phyloP scores from a whole-genome alignment of 371 early-diverging fungal genomes.

The Parasitella parasitica region DNA sequence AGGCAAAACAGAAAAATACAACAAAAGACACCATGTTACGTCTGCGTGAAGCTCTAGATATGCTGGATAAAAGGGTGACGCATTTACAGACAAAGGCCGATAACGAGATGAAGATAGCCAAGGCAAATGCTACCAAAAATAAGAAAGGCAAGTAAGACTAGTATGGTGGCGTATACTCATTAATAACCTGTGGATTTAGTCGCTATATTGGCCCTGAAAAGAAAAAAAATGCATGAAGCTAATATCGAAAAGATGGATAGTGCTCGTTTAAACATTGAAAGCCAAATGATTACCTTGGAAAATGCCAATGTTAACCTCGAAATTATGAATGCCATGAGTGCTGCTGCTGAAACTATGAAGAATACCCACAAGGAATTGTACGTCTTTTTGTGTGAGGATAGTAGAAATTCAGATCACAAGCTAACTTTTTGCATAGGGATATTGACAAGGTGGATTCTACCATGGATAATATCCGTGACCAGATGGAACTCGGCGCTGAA shows the following conservation, averaged over 20 bases:
- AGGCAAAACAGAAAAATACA: constrained; percentile 74
- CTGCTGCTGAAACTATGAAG: constrained; percentile 94
- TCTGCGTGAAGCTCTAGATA: constrained; percentile 85
- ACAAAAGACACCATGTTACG: constrained; percentile 95
- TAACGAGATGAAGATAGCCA: constrained; percentile 85
- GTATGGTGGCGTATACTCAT: too few relatives aligned
- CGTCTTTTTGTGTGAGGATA: constrained; percentile 19
- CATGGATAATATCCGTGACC: constrained; percentile 97
- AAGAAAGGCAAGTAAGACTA: constrained; percentile 86
- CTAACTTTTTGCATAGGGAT: constrained; percentile 55
- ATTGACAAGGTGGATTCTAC: constrained; percentile 94
- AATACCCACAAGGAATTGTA: constrained; percentile 91
- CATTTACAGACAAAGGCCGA: constrained; percentile 88
- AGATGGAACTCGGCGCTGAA: constrained; percentile 96
- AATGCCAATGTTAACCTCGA: constrained; percentile 95
- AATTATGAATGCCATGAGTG: constrained; percentile 94
- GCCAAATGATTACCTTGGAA: constrained; percentile 95
- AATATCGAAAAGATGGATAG: constrained; percentile 90
- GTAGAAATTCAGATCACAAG: background rate
- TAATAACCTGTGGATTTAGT: constrained; percentile 51
- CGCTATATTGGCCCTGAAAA: constrained; percentile 93
- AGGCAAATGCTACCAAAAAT: constrained; percentile 91
- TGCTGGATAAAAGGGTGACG: constrained; percentile 93
- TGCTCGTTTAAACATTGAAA: constrained; percentile 90
- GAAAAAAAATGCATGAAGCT: constrained; percentile 84